Base-by-base conservation (phyloP, 2,329 filamentous ascomycete species). In the Fusarium chaquense region DNA sequence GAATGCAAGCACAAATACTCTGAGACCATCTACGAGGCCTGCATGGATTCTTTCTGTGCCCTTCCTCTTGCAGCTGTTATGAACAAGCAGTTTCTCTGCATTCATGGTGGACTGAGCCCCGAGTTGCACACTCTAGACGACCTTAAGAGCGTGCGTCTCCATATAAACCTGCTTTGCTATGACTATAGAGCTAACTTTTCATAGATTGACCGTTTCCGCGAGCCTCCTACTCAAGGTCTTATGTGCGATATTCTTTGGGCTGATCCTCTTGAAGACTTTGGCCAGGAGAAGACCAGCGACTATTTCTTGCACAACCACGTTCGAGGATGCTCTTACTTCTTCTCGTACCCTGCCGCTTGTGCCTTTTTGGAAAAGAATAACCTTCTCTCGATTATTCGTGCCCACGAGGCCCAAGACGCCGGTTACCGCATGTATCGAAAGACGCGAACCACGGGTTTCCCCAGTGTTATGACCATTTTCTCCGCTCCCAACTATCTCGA, bases 221-320 rank as follows among this genome's bases (percentile, higher is more conserved):
- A 99, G 81, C 96, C 96, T 46, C 96, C 96, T 5, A 99, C 96
- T 4, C 95, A 98, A 78, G 96, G 96, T 51, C 85, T 99, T 73
- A 99, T 99, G 96, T 99, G 96, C 82, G 96, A 99, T 78, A 97
- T 99, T 67, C 91, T 99, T 28, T 99, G 96, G 96, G 96, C 96
- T 47, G 96, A 99, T 78, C 96, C 96, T 46, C 87, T 99, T 33
- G 96, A 99, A 80, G 96, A 99, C 78, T 99, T 99, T 80, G 96
- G 96, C 4, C 95, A 98, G 81, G 96, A 99, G 83, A 99, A 98
- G 85, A 97, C 94, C 0, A 95, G 93, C 69, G 96, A 99, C 78
- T 98, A 93, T 82, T 99, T 98, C 82, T 84, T 98, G 63, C 96
- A 99, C 84, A 99, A 99, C 82, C 94, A 98, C 80, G 96, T 99